Evolutionary conservation across 371 early-diverging fungal species (phyloP).

Genomic region (Chytridium lagenaria): DNA sequence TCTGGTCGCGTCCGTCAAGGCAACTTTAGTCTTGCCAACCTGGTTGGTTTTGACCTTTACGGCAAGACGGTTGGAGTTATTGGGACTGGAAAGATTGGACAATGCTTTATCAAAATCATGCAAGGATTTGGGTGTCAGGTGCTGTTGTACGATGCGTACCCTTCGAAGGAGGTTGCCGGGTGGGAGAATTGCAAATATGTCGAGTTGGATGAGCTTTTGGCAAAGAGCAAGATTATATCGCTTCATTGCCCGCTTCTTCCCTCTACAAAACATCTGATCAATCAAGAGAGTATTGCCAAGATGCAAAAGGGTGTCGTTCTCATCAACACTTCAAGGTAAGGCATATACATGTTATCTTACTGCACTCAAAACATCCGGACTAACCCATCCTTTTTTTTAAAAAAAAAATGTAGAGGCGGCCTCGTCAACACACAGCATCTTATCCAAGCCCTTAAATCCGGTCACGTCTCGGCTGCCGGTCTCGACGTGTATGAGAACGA

Average conservation of each 20-base stretch:
- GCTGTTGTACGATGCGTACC: constrained; percentile 53
- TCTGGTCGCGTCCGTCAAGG: constrained; percentile 36
- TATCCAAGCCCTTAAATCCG: constrained; percentile 48
- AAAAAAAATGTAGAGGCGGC: constrained; percentile 36
- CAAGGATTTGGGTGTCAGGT: constrained; percentile 54
- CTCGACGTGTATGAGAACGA: constrained; percentile 63
- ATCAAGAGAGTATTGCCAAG: constrained; percentile 43
- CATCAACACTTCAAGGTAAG: constrained; percentile 52
- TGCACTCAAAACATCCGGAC: not conserved
- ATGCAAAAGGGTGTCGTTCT: constrained; percentile 52
- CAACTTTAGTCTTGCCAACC: constrained; percentile 49
- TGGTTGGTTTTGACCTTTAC: constrained; percentile 54
- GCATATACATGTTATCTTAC: not conserved
- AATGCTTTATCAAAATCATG: constrained; percentile 51
- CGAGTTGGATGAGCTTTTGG: constrained; percentile 43
- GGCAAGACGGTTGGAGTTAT: constrained; percentile 57
- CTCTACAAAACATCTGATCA: constrained; percentile 50
- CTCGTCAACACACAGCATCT: constrained; percentile 50
- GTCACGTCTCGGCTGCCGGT: constrained; percentile 49
- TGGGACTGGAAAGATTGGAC: constrained; percentile 57
- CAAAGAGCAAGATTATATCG: constrained; percentile 44
- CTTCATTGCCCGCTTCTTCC: constrained; percentile 53
- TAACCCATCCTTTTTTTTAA: not conserved
- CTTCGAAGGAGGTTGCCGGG: constrained; percentile 41
- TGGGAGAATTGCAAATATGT: constrained; percentile 38